Conservation (phyloP, 495 filamentous ascomycete genomes). For the Margaritispora aquatica region DNA sequence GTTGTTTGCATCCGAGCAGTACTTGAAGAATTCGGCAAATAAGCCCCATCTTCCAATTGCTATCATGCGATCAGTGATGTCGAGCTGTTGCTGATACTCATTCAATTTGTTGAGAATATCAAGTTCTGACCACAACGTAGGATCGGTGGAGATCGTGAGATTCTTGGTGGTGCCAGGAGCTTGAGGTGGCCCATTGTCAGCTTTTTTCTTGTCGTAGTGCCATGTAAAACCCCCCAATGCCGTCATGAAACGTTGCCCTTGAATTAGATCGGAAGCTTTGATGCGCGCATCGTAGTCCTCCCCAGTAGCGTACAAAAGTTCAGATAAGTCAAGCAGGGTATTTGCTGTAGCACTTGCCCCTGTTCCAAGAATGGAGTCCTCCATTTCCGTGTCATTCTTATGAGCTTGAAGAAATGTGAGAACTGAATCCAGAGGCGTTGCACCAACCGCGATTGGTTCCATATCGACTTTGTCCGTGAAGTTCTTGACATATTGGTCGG, state of each 20-base stretch:
- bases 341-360: neutral
- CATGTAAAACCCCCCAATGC: neutral
- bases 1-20: neutral
- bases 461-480: slow-evolving; percentile 10
- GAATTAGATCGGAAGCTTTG: slow-evolving; percentile 7
- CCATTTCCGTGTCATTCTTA: neutral
- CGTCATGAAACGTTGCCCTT: neutral
- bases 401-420: slow-evolving; percentile 31
- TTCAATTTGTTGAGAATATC: slow-evolving; percentile 11
- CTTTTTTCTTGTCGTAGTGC: slow-evolving; percentile 5
- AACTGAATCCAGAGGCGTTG: slow-evolving; percentile 39
- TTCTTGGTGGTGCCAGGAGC: neutral
- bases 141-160: neutral
- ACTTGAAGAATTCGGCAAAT: slow-evolving; percentile 19
- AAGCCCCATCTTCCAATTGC: slow-evolving; percentile 15
- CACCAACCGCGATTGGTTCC: slow-evolving; percentile 36
- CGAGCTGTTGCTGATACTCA: slow-evolving; percentile 7
- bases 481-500: slow-evolving; percentile 25
- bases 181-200: neutral
- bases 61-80: slow-evolving; percentile 11
- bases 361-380: neutral
- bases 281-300: slow-evolving; percentile 4
- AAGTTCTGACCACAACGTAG: neutral
- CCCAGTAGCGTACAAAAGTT: slow-evolving; percentile 6
- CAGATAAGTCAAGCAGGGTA: neutral